Evolutionary conservation across 257 asterid species (phyloP), one percentile per base, ranked within the genome.

Genomic region (Salvia miltiorrhiza): DNA sequence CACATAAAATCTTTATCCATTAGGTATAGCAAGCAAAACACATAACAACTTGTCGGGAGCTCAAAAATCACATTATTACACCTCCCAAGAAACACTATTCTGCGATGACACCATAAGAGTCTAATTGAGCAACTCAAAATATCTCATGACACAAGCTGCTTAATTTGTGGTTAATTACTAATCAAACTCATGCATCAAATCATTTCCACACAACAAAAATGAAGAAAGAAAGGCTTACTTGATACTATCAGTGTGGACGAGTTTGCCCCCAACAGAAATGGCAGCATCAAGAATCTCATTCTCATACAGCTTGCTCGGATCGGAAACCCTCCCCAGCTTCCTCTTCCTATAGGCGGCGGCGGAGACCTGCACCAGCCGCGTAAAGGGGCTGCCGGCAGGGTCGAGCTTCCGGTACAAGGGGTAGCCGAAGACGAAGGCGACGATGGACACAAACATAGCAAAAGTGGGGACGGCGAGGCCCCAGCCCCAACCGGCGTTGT

Each of bases 311-410:
- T 71, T 10, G 9, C 6, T 54, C 17, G 70, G 57, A 56, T 85
- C 96, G 17, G 76, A 73, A 30, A 67, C 81, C 84, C 32, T 47
- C 0, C 40, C 43, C 74, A 88, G 16, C 28, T 80, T 87, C 72
- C 97, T 87, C 80, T 93, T 93, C 82, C 62, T 73, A 14, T 28
- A 90, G 2, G 97, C 97, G 19, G 97, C 88, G 58, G 81, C 97
- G 35, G 88, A 80, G 7, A 88, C 98, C 80, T 93, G 98, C 44
- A 78, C 14, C 39, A 93, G 82, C 71, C 97, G 79, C n/a, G 98
- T 93, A 9, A 93, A 90, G 4, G 98, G 98, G 84, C 98, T 93
- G 1, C 98, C 98, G 2, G 83, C 86, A 1, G 97, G 98, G 64
- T 88, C 88, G 33, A 90, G 57, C 9, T 75, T 86, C 63, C 96